phyloP scores from a whole-genome alignment of 2,329 filamentous ascomycete genomes.

The Apiospora phragmitis region DNA sequence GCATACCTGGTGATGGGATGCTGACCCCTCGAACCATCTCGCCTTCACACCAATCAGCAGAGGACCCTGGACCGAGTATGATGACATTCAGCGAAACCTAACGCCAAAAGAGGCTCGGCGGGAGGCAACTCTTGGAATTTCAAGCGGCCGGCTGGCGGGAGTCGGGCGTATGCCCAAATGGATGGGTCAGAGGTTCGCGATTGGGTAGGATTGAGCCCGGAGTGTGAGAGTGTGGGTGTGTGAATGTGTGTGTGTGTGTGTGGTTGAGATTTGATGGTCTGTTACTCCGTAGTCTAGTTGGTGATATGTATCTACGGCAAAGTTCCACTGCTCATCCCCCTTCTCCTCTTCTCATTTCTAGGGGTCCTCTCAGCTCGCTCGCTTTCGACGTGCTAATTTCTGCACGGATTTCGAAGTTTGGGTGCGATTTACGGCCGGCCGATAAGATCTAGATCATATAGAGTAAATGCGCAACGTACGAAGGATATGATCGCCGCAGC shows the following conservation, averaged over 20 bases:
- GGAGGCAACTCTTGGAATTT: not conserved
- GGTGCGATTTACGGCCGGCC: constrained; percentile 11
- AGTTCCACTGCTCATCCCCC: not conserved
- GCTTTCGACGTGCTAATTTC: not conserved
- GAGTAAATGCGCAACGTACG: not conserved
- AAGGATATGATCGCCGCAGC: not conserved
- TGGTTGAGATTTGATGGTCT: not conserved
- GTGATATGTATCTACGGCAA: not conserved
- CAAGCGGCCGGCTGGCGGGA: not conserved
- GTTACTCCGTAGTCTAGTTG: not conserved
- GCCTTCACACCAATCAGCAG: not conserved
- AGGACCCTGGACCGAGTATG: not conserved
- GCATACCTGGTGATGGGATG: not conserved
- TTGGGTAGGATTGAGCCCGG: not conserved
- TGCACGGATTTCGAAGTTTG: not conserved
- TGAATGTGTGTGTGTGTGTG: not conserved
- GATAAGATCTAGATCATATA: constrained; percentile 8
- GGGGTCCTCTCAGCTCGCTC: not conserved
- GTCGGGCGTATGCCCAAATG: not conserved
- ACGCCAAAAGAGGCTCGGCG: not conserved
- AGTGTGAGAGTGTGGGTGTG: not conserved
- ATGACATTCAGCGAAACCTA: constrained; percentile 4
- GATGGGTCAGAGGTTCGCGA: not conserved
- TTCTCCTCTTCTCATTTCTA: not conserved
- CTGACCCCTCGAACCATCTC: not conserved